A percentile compares a stretch with the other conserved stretches of the same genome.
These are phyloP conservation scores for Udeniomyces megalosporus DNA, from an alignment of 768 basidiomycete species.

Conservation along the genomic window DNA sequence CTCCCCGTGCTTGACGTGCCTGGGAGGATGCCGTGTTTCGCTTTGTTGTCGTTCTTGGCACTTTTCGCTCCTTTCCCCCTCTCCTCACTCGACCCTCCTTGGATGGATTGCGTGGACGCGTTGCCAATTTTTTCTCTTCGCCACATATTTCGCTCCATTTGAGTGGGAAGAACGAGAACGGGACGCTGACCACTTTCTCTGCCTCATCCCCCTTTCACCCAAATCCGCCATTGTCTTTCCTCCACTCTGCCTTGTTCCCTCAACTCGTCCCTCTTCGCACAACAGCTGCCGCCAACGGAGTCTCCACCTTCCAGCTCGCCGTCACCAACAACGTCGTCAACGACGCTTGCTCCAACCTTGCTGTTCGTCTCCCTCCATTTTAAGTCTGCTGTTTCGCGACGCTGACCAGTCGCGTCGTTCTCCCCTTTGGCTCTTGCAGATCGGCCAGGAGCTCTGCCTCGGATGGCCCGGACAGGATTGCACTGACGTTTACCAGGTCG, in stretches of 20 bases:
- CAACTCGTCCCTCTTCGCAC: not conserved
- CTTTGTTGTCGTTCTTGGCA: not conserved
- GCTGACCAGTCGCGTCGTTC: not conserved
- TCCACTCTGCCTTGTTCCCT: not conserved
- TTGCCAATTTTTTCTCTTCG: not conserved
- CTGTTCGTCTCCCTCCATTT: conserved; percentile 11
- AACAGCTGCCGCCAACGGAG: conserved; percentile 23
- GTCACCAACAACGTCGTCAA: conserved; percentile 41
- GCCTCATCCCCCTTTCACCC: not conserved
- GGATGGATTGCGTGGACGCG: too few species aligned
- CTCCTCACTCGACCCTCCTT: too few species aligned
- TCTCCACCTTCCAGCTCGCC: conserved; percentile 55
- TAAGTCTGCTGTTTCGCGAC: not conserved
- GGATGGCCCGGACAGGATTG: conserved; percentile 49
- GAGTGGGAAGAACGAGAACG: not conserved
- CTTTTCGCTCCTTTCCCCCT: not conserved
- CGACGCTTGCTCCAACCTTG: conserved; percentile 48
- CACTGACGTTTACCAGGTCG: conserved; percentile 42
- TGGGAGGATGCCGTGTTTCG: not conserved
- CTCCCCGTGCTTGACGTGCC: too few species aligned
- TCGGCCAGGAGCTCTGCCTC: conserved; percentile 48
- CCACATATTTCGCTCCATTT: not conserved
- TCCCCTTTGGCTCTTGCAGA: not conserved
- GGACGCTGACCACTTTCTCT: not conserved
- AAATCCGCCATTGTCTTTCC: not conserved